These are phyloP conservation scores for Eremothecium gossypii DNA, from an alignment of 1,139 yeast genomes.

Conservation along the genomic window DNA sequence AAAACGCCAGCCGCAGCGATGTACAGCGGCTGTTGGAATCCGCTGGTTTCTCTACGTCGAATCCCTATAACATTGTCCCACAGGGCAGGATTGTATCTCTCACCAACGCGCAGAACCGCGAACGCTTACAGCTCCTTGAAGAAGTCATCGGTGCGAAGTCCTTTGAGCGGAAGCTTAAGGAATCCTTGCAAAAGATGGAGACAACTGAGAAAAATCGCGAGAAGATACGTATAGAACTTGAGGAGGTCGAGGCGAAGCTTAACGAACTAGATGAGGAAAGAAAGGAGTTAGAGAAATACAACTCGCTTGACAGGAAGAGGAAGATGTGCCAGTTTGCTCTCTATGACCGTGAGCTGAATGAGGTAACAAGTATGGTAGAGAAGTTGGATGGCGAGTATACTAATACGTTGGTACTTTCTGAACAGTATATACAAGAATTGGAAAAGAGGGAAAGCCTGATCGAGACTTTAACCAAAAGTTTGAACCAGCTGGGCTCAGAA, in stretches of 20 bases:
- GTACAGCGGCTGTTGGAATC: constrained; percentile 76
- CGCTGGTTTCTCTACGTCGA: constrained; percentile 85
- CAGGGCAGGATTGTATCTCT: constrained; percentile 84
- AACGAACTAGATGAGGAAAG: constrained; percentile 76
- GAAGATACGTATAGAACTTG: constrained; percentile 67
- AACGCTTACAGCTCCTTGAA: constrained; percentile 66
- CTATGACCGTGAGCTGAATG: constrained; percentile 65
- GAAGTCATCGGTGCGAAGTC: constrained; percentile 95
- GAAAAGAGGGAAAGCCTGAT: constrained; percentile 43
- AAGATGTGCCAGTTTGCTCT: constrained; percentile 69
- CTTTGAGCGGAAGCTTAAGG: constrained; percentile 72
- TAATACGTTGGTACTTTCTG: constrained; percentile 37
- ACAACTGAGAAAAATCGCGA: constrained; percentile 61
- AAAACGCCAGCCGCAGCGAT: constrained; percentile 71
- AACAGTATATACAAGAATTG: constrained; percentile 33
- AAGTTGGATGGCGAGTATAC: constrained; percentile 52
- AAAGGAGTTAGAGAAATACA: constrained; percentile 62
- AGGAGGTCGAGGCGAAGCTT: constrained; percentile 61
- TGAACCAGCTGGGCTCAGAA: constrained; percentile 25
- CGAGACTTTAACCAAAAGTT: constrained; percentile 30
- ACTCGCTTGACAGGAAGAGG: constrained; percentile 55
- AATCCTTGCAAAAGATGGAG: constrained; percentile 71
- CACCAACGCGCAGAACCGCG: constrained; percentile 82
- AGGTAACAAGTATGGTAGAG: constrained; percentile 52
- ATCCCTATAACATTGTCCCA: constrained; percentile 94